Base-by-base conservation (phyloP, 1,284 basidiomycete species). In the Rhodotorula sp. region DNA sequence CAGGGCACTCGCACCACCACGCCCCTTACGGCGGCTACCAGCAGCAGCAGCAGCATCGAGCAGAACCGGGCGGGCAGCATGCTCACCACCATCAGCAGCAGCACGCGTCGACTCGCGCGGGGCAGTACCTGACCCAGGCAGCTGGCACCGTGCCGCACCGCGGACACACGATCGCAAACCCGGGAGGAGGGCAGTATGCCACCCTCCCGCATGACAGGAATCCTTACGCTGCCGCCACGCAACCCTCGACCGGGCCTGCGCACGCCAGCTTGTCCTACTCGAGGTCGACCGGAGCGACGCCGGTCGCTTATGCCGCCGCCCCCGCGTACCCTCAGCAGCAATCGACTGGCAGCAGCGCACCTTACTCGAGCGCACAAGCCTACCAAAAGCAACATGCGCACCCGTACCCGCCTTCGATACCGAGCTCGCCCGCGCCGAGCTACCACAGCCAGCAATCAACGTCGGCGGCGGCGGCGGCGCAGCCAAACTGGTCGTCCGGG, bases 1-100 rank as follows among this genome's bases (percentile, higher is more conserved):
- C 68, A 54, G 76, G 62, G 79, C 81, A 76, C 74, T 77, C 65
- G 74, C 80, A 64, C 76, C 79, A 42, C 78, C 33, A 26, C 8
- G 8, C 58, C 12, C 45, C 26, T 10, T n/a, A 81, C 80, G 79
- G 76, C 77, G 66, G 71, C 77, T 33, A 46, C 24, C 22, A 24
- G 22, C 60, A 60, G 56, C 56, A 57, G 37, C 24, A 58, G 22
- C 44, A 58, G n/a, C 18, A 33, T 42, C n/a, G n/a, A n/a, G n/a
- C n/a, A n/a, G n/a, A n/a, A n/a, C n/a, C n/a, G n/a, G 37, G 17
- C 24, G 22, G 24, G 15, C 37, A 57, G 37, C 44, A 58, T n/a
- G 55, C 55, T 14, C 55, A 33, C 20, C 33, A 20, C 30, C 33
- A 3, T 7, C 26, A 29, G 26, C 56, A 58, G 42, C 37, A 42